Base-by-base conservation (phyloP, 1,284 basidiomycete genomes). In the Leucoagaricus sp. region DNA sequence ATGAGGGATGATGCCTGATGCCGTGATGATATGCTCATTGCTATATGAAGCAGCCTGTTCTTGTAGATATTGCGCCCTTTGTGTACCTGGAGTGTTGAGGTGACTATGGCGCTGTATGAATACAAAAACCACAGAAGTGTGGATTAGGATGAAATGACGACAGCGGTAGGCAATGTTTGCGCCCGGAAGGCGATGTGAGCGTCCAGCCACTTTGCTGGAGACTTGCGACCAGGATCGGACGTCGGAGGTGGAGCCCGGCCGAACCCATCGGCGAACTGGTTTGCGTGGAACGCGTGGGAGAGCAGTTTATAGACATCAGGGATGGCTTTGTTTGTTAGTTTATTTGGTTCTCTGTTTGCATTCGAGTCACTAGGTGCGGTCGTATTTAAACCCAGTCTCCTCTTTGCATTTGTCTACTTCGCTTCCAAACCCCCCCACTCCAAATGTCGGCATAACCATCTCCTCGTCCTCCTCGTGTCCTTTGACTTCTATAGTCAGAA, bases 1-100 rank as follows among this genome's bases (percentile, higher is more conserved):
- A 91, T 65, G 86, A 89, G 67, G 87, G 87, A 67, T 77, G 68
- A 72, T 52, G 60, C 51, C 52, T 46, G 44, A 38, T 31, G 15
- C 36, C 25, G 52, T 41, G 42, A n/a, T 48, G 38, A 53, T 45
- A 63, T 56, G 63, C 64, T 62, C 60, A 60, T 63, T 62, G 65
- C 62, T 65, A 65, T 66, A 62, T 64, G 62, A 68, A 61, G 67
- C 63, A 64, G 65, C 66, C 67, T 68, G 12, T 44, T 72, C 64
- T 70, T 74, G 71, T 73, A 71, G 61, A 71, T 69, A 68, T 63
- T 62, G 61, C 58, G 38, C 26, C 52, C 52, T 47, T 45, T 31
- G 53, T 34, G 42, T 38, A 52, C 40, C 23, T 28, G 15, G 44
- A 21, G 42, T 41, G 52, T 63, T n/a, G 55, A 46, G 58, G 51